Base-by-base conservation (phyloP, 1,139 yeast genomes). In the Suhomyces bolitotheri region DNA sequence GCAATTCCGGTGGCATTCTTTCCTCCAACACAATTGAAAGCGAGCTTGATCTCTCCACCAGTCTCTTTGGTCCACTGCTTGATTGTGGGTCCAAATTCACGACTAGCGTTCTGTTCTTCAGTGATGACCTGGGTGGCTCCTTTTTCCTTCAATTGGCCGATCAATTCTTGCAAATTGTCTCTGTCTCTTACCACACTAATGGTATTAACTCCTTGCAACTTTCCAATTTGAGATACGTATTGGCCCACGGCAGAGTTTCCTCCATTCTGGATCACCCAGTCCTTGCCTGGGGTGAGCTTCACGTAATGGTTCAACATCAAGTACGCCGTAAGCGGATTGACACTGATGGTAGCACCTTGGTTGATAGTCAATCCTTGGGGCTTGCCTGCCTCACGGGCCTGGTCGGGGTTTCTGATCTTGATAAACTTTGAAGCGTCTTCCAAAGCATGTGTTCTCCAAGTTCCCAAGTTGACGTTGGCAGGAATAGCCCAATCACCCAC, bases 171-270 rank as follows among this genome's bases (percentile, higher is more conserved):
- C 35, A 90, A 69, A 50, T 89, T 73, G 21, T 81, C 82, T 48
- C 97, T 77, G 51, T 87, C 87, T 59, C 99, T 80, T 33, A 94
- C 84, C 31, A 92, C 94, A 43, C 88, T 82, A 49, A 94, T 74
- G 10, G 96, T 86, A 51, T 88, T 87, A 56, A 81, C 60, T 1
- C 96, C 96, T 58, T 84, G 71, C 27, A 82, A 65, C 46, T 77
- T 76, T 22, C 87, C 96, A 39, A 94, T 76, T 61, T 92, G 99
- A 32, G 89, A 73, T 5, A 96, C 97, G 47, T 86, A 83, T 50
- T 89, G 81, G n/a, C 97, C 96, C 9, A 92, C 98, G 15, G 95
- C 95, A 6, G 96, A 87, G 47, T 88, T 92, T 26, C 96, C 97
- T 24, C 97, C 98, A 54, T 92, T 92, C 62, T 92, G 98, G 45